Evolutionary conservation across 305 asterid species (phyloP).

Genomic region (Fraxinus velutina): DNA sequence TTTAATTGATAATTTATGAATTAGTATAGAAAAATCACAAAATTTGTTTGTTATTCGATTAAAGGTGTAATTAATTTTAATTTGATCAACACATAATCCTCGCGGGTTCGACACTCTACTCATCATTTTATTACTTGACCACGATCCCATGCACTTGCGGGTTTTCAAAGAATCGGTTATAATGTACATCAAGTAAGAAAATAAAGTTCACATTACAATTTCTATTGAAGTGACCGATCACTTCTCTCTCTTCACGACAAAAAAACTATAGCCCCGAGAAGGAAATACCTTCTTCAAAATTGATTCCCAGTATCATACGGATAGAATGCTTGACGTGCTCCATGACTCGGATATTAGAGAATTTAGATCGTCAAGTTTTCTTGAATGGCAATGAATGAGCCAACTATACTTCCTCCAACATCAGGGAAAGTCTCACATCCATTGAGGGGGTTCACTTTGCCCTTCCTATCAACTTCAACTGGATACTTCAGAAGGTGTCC

Average conservation of each 20-base stretch:
- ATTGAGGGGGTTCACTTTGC: conserved; percentile 68
- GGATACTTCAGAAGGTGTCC: conserved; percentile 92
- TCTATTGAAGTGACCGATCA: not conserved
- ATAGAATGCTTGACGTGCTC: not conserved
- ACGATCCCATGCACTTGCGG: not conserved
- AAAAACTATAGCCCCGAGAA: not conserved
- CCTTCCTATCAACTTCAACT: conserved; percentile 69
- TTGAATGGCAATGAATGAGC: conserved; percentile 81
- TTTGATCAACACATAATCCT: not conserved
- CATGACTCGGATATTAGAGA: not conserved
- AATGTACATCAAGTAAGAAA: not conserved
- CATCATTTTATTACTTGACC: not conserved
- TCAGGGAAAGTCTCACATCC: conserved; percentile 84
- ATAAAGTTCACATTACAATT: not conserved
- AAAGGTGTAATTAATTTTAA: too few species aligned
- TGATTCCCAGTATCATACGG: not conserved
- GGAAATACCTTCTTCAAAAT: not conserved
- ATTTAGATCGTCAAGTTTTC: conserved; percentile 80
- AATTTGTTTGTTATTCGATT: not conserved
- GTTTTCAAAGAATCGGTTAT: not conserved
- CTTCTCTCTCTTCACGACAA: not conserved
- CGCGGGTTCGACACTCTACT: not conserved
- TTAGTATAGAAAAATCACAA: too few species aligned
- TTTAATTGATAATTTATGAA: not conserved
- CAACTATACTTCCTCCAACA: conserved; percentile 82